These are phyloP conservation scores for Tulasnella sp. DNA, from an alignment of 768 basidiomycete species.

Conservation along the genomic window DNA sequence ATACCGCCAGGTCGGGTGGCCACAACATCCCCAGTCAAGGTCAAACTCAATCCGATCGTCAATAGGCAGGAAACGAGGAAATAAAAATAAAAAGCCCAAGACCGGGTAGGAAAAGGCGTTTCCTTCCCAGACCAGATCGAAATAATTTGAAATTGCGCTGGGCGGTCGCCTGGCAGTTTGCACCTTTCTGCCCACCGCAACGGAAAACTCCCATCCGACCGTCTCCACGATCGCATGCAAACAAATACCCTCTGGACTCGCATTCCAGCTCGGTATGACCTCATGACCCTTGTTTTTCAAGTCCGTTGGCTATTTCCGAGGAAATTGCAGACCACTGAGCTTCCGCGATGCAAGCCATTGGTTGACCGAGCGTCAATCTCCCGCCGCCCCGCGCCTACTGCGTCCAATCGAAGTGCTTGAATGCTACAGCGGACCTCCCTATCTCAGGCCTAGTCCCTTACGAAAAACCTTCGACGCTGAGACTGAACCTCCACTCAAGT, in stretches of 20 bases:
- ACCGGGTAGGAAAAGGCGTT: neutral
- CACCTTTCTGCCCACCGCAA: neutral
- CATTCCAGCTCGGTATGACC: constrained; percentile 4
- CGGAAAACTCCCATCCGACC: neutral
- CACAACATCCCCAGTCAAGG: neutral
- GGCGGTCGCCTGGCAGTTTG: neutral
- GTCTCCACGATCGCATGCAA: neutral
- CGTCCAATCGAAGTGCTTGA: neutral
- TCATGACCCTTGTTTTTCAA: constrained; percentile 3
- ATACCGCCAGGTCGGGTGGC: neutral
- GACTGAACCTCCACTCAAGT: constrained; percentile 3
- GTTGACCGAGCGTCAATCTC: neutral
- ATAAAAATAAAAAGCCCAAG: neutral
- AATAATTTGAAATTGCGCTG: neutral
- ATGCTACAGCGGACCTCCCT: neutral
- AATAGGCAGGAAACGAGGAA: neutral
- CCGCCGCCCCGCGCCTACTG: constrained; percentile 4
- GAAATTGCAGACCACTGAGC: neutral
- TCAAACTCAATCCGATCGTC: neutral
- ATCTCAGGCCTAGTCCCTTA: constrained; percentile 9
- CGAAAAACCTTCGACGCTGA: neutral
- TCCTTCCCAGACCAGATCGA: neutral
- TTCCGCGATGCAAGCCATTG: neutral
- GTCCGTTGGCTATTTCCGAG: neutral
- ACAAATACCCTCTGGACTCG: neutral